Percentiles rank a stretch among this genome's conserved stretches.
phyloP scores from a whole-genome alignment of 2,329 filamentous ascomycete genomes.

The Chalara sp. region DNA sequence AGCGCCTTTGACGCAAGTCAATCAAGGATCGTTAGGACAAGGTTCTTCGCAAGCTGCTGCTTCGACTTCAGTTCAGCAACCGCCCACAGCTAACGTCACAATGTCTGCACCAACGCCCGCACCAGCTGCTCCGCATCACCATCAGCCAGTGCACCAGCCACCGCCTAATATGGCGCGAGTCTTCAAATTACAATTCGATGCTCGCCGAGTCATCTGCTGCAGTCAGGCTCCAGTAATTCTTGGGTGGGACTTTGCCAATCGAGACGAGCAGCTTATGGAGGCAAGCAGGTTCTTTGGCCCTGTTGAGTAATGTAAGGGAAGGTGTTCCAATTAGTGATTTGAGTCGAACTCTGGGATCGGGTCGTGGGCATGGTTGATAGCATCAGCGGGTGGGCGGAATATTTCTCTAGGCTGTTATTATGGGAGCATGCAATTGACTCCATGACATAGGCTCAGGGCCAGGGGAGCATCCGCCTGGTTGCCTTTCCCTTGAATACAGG shows the following conservation, averaged over 20 bases:
- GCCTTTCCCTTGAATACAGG: too few relatives aligned
- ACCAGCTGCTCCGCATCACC: background rate
- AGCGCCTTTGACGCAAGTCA: too few relatives aligned
- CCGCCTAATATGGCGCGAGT: slow-evolving; percentile 45
- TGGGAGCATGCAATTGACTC: too few relatives aligned
- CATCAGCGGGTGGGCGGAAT: too few relatives aligned
- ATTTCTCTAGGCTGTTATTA: too few relatives aligned
- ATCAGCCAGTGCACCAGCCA: slow-evolving; percentile 2
- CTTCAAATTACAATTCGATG: slow-evolving; percentile 96
- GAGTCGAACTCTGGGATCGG: too few relatives aligned
- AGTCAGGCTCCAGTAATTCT: slow-evolving; percentile 88
- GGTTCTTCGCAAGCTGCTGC: too few relatives aligned
- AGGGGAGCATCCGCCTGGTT: too few relatives aligned
- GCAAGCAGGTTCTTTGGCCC: slow-evolving; percentile 71
- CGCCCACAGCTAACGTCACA: background rate
- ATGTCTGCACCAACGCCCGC: background rate
- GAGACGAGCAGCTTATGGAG: slow-evolving; percentile 71
- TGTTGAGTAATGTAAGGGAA: slow-evolving; percentile 37
- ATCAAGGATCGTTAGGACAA: too few relatives aligned
- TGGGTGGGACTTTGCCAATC: slow-evolving; percentile 95
- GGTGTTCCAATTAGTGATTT: background rate
- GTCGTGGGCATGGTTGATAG: too few relatives aligned
- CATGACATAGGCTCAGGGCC: too few relatives aligned
- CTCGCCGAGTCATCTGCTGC: slow-evolving; percentile 87
- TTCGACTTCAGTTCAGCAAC: background rate